phyloP scores from a whole-genome alignment of 805 yeast species.

The Candida morakotiae region DNA sequence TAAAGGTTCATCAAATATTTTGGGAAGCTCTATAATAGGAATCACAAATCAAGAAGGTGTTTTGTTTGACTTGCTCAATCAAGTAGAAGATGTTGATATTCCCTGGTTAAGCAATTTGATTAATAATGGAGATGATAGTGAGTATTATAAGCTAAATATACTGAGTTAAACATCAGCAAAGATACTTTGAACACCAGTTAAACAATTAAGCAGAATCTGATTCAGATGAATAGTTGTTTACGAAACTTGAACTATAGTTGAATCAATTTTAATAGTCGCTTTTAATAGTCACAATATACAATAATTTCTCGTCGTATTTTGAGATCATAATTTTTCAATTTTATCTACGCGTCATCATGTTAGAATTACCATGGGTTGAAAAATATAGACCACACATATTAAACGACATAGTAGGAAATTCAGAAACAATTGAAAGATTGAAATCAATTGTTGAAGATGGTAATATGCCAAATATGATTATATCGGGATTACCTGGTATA shows the following conservation, averaged over 20 bases:
- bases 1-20: slow-evolving; percentile 27
- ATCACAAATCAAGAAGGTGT: slow-evolving; percentile 25
- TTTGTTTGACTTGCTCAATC: slow-evolving; percentile 24
- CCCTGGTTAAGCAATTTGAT: slow-evolving; percentile 43
- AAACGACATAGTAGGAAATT: slow-evolving; percentile 89
- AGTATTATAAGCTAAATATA: not conserved
- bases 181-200: too few species aligned
- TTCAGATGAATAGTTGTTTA: too few species aligned
- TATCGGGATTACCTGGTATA: slow-evolving; percentile 95
- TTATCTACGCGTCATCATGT: slow-evolving; percentile 3
- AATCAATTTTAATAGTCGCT: too few species aligned
- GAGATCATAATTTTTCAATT: not conserved
- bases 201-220: too few species aligned
- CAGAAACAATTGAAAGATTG: slow-evolving; percentile 81
- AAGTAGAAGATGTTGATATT: slow-evolving; percentile 35
- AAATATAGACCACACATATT: slow-evolving; percentile 82
- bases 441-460: slow-evolving; percentile 86
- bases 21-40: slow-evolving; percentile 33
- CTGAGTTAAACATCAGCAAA: not conserved
- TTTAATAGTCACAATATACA: too few species aligned
- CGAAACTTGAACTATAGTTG: too few species aligned
- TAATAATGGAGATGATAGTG: slow-evolving; percentile 6
- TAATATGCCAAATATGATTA: slow-evolving; percentile 94
- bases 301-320: too few species aligned
- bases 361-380: slow-evolving; percentile 67